Evolutionary conservation across 2,329 filamentous ascomycete species (phyloP).

Genomic region (Sclerotinia minor): DNA sequence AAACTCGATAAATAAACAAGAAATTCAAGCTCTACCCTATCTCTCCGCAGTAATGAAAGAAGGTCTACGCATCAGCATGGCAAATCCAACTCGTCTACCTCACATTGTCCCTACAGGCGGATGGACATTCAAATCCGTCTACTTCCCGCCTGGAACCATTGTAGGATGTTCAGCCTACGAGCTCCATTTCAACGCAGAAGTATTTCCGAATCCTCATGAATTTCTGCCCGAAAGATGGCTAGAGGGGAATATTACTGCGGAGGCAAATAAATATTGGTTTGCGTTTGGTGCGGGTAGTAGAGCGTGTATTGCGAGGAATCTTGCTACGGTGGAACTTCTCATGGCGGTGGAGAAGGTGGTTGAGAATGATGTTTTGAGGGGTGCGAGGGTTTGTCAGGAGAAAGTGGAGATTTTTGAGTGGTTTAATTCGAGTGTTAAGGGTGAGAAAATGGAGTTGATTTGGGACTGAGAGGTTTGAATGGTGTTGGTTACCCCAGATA

Average conservation of each 20-base stretch:
- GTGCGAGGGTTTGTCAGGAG: slow-evolving; percentile 45
- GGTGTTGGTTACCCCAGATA: too few relatives aligned
- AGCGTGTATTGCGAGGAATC: slow-evolving; percentile 52
- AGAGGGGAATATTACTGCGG: slow-evolving; percentile 39
- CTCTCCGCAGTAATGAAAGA: slow-evolving; percentile 53
- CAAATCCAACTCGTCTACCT: slow-evolving; percentile 53
- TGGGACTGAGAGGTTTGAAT: slow-evolving; percentile 28
- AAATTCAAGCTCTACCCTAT: slow-evolving; percentile 45
- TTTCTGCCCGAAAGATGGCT: slow-evolving; percentile 54
- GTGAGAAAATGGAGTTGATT: slow-evolving; percentile 48
- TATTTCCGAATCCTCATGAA: slow-evolving; percentile 46
- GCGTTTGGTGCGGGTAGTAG: slow-evolving; percentile 52
- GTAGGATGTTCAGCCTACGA: slow-evolving; percentile 50
- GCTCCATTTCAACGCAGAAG: slow-evolving; percentile 48
- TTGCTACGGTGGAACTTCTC: slow-evolving; percentile 49
- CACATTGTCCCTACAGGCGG: slow-evolving; percentile 46
- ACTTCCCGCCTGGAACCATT: slow-evolving; percentile 48
- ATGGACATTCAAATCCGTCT: slow-evolving; percentile 36
- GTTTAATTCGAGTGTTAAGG: slow-evolving; percentile 56
- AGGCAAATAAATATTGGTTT: slow-evolving; percentile 48
- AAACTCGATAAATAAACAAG: slow-evolving; percentile 35
- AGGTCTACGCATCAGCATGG: slow-evolving; percentile 51
- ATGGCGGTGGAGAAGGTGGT: slow-evolving; percentile 47
- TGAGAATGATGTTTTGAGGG: slow-evolving; percentile 47
- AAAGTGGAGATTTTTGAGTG: slow-evolving; percentile 54